A percentile compares a stretch with the other conserved stretches of the same genome.
These are phyloP conservation scores for Uronychia setigera DNA, from an alignment of 73 alveolate species.

Conservation along the genomic window DNA sequence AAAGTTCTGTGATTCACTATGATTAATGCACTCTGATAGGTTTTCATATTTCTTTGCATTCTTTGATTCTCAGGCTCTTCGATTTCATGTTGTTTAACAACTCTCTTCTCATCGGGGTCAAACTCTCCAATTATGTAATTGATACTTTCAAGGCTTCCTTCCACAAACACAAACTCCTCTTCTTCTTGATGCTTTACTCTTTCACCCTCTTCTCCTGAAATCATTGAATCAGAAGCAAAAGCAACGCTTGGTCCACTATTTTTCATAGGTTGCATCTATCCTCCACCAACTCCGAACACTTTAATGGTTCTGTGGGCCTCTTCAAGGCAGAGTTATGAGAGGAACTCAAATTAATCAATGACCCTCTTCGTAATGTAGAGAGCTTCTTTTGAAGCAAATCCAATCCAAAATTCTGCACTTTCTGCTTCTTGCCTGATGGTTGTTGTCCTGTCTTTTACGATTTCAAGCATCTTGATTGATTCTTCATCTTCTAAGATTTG, in stretches of 20 bases:
- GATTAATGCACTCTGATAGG: slow-evolving; percentile 33
- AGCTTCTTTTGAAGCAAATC: neutral
- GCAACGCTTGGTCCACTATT: no score
- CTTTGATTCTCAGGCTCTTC: slow-evolving; percentile 28
- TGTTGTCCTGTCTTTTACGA: neutral
- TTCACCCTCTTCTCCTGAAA: slow-evolving; percentile 35
- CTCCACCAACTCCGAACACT: neutral
- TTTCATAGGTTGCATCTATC: no score
- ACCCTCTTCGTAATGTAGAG: slow-evolving; percentile 1
- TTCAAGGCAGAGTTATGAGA: slow-evolving; percentile 6
- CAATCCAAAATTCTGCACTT: slow-evolving; percentile 49
- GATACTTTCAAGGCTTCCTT: slow-evolving; percentile 16
- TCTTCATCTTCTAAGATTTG: slow-evolving; percentile 33
- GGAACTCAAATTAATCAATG: slow-evolving; percentile 6
- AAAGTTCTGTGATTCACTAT: slow-evolving; percentile 21
- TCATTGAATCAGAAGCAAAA: slow-evolving; percentile 34
- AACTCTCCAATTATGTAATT: neutral
- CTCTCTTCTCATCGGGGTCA: neutral
- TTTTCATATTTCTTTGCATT: slow-evolving; percentile 36
- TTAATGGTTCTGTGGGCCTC: slow-evolving; percentile 16
- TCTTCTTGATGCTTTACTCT: neutral
- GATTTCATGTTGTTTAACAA: slow-evolving; percentile 8
- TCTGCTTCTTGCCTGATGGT: slow-evolving; percentile 20
- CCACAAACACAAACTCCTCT: neutral
- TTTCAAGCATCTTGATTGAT: slow-evolving; percentile 6